Evolutionary conservation across 257 asterid species (phyloP), one percentile per base, ranked within the genome.

Genomic region (Nicotiana tomentosiformis): DNA sequence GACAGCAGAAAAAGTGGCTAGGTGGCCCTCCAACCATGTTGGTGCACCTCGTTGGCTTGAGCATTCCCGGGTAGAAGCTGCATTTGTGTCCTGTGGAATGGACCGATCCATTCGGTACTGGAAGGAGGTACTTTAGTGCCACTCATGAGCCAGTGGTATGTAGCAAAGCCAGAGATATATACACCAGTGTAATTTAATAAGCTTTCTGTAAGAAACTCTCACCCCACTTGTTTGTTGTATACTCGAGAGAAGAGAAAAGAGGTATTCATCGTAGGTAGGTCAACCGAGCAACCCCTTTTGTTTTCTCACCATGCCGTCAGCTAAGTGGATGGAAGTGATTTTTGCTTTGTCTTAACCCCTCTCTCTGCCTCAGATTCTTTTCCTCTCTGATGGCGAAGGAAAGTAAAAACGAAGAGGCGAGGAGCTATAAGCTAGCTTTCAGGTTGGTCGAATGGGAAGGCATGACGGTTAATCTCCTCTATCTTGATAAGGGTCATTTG

Each of bases 21-120:
- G 93, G 84, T 91, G 96, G 98, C 97, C 98, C 32, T 91, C 97
- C 10, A 91, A 82, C 89, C 95, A 93, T 83, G 85, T 84, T 85
- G 95, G 98, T 5, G 79, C 89, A 46, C 97, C 96, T 4, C 96
- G 96, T 69, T 94, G 98, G 97, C 88, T 94, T 43, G 98, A 90
- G 82, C 97, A 94, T 82, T 94, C 97, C 15, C 97, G 92, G 0
- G 87, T 87, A 12, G 97, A 94, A 81, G 85, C 98, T 8, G 88
- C 92, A 18, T 94, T 94, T 30, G 89, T 89, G 77, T 84, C 98
- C 3, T 93, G 97, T 80, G 97, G 96, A 77, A 84, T 92, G 4
- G 97, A 93, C 84, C 84, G 93, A 83, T 93, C 97, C n/a, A 53
- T 94, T 81, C 90, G 93, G 84, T 90, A 88, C 86, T 93, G 97